These are phyloP conservation scores for Trichoderma guizhouense DNA, from an alignment of 2,329 filamentous ascomycete species.

Conservation along the genomic window DNA sequence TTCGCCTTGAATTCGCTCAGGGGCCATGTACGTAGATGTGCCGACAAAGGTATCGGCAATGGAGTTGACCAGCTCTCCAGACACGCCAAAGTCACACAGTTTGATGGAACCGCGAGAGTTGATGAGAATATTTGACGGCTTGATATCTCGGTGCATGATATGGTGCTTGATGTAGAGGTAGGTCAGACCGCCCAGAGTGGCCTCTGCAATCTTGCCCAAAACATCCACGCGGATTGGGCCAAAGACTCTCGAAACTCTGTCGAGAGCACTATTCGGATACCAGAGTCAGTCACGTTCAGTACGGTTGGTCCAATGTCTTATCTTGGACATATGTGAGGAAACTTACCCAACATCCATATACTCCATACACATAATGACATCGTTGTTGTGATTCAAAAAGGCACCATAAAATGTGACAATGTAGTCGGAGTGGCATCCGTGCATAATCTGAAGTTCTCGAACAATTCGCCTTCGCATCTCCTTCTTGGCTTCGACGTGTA, in stretches of 20 bases:
- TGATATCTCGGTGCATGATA: slow-evolving; percentile 99
- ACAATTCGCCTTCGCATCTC: slow-evolving; percentile 97
- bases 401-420: slow-evolving; percentile 98
- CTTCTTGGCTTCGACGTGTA: slow-evolving; percentile 96
- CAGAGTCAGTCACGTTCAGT: not conserved
- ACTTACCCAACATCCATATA: slow-evolving; percentile 98
- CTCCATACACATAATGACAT: slow-evolving; percentile 99
- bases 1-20: slow-evolving; percentile 93
- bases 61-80: slow-evolving; percentile 94
- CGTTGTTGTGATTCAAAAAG: slow-evolving; percentile 92
- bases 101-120: slow-evolving; percentile 95
- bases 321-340: not conserved
- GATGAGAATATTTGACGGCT: slow-evolving; percentile 94
- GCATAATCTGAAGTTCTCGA: slow-evolving; percentile 95
- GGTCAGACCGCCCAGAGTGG: slow-evolving; percentile 85
- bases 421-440: slow-evolving; percentile 93
- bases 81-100: slow-evolving; percentile 98
- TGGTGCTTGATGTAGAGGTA: slow-evolving; percentile 95
- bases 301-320: not conserved
- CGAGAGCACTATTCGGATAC: slow-evolving; percentile 65
- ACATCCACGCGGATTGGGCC: slow-evolving; percentile 95
- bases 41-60: slow-evolving; percentile 98
- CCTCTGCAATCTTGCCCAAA: slow-evolving; percentile 94
- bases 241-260: slow-evolving; percentile 90
- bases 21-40: slow-evolving; percentile 98